phyloP scores from a whole-genome alignment of 1,139 yeast genomes.

The Yamadazyma jaroonii region DNA sequence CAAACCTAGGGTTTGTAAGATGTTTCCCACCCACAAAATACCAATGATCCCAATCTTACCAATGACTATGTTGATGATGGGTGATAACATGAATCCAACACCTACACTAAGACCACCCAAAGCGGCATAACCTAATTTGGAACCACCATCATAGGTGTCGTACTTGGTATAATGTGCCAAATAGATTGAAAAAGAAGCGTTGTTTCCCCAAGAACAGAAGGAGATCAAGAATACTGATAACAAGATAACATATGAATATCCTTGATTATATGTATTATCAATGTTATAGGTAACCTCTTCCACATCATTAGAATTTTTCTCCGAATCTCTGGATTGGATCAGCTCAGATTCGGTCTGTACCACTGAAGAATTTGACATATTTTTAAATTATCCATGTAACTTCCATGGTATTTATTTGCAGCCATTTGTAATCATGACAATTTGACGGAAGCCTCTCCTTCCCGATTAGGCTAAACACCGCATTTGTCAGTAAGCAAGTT shows the following conservation, averaged over 20 bases:
- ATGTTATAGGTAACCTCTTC: neutral
- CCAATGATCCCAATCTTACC: slow-evolving; percentile 26
- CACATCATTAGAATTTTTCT: too few relatives aligned
- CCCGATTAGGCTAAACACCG: too few relatives aligned
- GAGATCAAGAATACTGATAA: slow-evolving; percentile 29
- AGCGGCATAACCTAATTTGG: slow-evolving; percentile 19
- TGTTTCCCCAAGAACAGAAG: slow-evolving; percentile 44
- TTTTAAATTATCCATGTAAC: too few relatives aligned
- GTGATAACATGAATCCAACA: slow-evolving; percentile 14
- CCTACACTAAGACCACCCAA: slow-evolving; percentile 25
- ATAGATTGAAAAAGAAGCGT: slow-evolving; percentile 42
- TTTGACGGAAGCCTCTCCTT: too few relatives aligned
- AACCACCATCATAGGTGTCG: slow-evolving; percentile 19
- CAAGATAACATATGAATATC: slow-evolving; percentile 39
- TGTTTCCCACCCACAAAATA: slow-evolving; percentile 31
- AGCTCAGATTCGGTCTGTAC: too few relatives aligned
- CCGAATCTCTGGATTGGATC: too few relatives aligned
- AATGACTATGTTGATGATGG: slow-evolving; percentile 31
- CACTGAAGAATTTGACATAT: too few relatives aligned
- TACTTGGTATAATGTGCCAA: slow-evolving; percentile 34
- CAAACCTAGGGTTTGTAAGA: slow-evolving; percentile 39
- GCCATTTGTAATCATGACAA: too few relatives aligned
- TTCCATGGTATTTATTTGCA: too few relatives aligned
- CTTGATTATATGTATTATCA: slow-evolving; percentile 24
- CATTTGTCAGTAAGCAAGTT: too few relatives aligned